Base-by-base conservation (phyloP, 208 protist species). In the Novymonas esmeraldas region DNA sequence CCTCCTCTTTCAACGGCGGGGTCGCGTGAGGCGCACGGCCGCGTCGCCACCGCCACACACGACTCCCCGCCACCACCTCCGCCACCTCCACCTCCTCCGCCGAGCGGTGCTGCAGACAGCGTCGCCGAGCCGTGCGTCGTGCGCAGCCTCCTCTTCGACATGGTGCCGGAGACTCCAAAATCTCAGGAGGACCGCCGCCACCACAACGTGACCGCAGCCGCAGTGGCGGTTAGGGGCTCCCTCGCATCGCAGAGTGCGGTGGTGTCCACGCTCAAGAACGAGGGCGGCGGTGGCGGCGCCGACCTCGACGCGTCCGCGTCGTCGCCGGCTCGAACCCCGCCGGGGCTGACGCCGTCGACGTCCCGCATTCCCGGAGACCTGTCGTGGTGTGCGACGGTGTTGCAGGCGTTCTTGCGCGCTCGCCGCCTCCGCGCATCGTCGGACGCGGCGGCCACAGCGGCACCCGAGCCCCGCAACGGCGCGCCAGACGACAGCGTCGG, bases 141-240 rank as follows among this genome's bases (percentile, higher is more conserved):
- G 44, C 60, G 61, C 24, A 62, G 61, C 33, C 36, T 75, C 11
- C 36, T 63, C 11, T 75, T 75, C 48, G 61, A 75, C 9, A 45
- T 20, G 16, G 55, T 58, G 6, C 24, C 56, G 26, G 16, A n/a
- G 38, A 33, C 18, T 9, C 56, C 56, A 29, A 44, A 60, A 34
- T 20, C 39, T 18, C 13, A 24, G 13, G 16, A 6, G 6, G 20
- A 33, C 11, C 24, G 16, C 28, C 20, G 16, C 28, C 20, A 9
- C 6, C 16, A 14, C 24, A 29, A 26, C 31, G 39, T 34, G 24
- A 7, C 26, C 14, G 14, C 6, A n/a, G 6, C 20, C 5, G 6
- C 18, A 14, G 56, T 46, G 5, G 39, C 38, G 38, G 20, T 34
- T 45, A 29, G 16, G 11, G 56, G 14, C 13, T 3, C 13, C 13